A percentile compares a stretch with the other conserved stretches of the same genome.
Evolutionary conservation across 1,139 yeast species (phyloP).

Genomic region (Candida sp.): DNA sequence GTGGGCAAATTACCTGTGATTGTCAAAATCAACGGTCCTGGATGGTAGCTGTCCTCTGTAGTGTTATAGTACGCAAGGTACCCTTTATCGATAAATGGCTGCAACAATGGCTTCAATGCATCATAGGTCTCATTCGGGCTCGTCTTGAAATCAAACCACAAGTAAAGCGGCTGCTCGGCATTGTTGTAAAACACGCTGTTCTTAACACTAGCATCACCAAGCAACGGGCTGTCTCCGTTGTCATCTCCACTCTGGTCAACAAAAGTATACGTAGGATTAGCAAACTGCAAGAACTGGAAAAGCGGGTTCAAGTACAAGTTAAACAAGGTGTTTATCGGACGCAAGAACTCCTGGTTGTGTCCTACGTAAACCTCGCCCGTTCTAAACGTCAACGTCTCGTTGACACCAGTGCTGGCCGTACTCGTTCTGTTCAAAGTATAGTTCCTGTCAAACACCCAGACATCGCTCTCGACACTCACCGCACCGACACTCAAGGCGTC

Average conservation of each 20-base stretch:
- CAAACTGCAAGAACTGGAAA: constrained; percentile 46
- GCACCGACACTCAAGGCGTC: constrained; percentile 66
- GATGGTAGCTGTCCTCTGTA: constrained; percentile 21
- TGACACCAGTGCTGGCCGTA: constrained; percentile 22
- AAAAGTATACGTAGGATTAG: constrained; percentile 35
- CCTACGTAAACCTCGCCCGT: constrained; percentile 63
- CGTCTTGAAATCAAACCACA: constrained; percentile 50
- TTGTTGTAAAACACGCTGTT: constrained; percentile 42
- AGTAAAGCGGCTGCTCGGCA: constrained; percentile 42
- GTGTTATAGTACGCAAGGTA: constrained; percentile 39
- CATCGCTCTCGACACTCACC: constrained; percentile 72
- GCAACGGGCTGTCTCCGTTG: constrained; percentile 15
- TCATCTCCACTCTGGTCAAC: constrained; percentile 8
- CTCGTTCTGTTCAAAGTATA: constrained; percentile 27
- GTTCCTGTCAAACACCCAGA: constrained; percentile 54
- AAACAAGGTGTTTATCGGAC: constrained; percentile 47
- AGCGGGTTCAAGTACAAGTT: constrained; percentile 60
- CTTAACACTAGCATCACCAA: constrained; percentile 19
- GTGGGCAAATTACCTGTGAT: constrained; percentile 47
- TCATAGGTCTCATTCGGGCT: constrained; percentile 36
- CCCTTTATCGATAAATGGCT: constrained; percentile 35
- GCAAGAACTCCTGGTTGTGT: constrained; percentile 56
- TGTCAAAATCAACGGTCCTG: constrained; percentile 43
- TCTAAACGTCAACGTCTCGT: constrained; percentile 25
- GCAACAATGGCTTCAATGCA: constrained; percentile 30